Base-by-base conservation (phyloP, 345 rosid genomes). In the Hypericum perforatum region DNA sequence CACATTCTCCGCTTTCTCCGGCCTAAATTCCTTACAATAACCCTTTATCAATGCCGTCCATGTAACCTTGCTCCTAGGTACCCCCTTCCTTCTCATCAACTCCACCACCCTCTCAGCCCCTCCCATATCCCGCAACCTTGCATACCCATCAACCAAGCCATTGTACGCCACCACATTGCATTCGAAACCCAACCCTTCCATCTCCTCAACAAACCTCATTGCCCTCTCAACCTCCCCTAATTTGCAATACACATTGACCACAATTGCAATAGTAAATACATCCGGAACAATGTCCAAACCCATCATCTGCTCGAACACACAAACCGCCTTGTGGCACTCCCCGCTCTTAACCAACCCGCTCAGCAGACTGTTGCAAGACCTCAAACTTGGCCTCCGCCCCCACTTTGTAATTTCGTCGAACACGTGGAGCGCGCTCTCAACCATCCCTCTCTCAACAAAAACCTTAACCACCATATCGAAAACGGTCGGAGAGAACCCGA, bases 401-500 rank as follows among this genome's bases (percentile, higher is more conserved):
- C 39, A 54, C 16, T 68, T 74, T 5, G 79, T 75, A 85, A 90
- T 86, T 63, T 90, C 82, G 67, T 90, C 97, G 65, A 90, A 90
- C 72, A 86, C 96, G 15, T 84, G 71, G 56, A 90, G 70, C 39
- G 96, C 97, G 60, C 74, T 66, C 84, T 62, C 76, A 14, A 61
- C 7, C 91, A 79, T 59, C 39, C 82, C 79, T 40, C 70, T 82
- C 64, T 80, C 74, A 3, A 81, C 80, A 69, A 65, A 90, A n/a
- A 72, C 65, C 61, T 81, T 91, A 59, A 91, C 56, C 29, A 84
- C 46, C 95, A 91, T 84, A 63, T 91, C 97, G 15, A 91, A 91
- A 37, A 87, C 86, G 15, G 72, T 58, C 7, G 84, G 81, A n/a
- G 94, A 78, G 62, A 77, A 90, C 0, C 43, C 45, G 45, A 77